These are phyloP conservation scores for Hanseniaspora uvarum DNA, from an alignment of 1,139 yeast genomes.

Conservation along the genomic window DNA sequence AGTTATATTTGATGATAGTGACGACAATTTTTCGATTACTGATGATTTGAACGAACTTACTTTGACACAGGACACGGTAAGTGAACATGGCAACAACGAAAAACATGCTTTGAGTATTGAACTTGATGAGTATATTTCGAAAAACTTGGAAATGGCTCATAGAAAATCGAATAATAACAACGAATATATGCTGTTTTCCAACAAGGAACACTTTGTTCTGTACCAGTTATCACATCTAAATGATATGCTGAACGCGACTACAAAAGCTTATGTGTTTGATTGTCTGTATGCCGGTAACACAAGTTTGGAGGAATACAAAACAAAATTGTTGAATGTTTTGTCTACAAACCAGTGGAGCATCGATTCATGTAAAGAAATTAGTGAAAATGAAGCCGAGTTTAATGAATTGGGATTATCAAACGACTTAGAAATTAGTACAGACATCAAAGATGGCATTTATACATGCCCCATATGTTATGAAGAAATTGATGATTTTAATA, in stretches of 20 bases:
- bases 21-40: neutral
- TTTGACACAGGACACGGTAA: neutral
- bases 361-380: neutral
- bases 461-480: conserved; percentile 16
- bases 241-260: neutral
- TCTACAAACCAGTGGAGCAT: conserved; percentile 2
- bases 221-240: neutral
- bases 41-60: neutral
- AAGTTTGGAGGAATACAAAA: neutral
- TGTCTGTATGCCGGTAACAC: neutral
- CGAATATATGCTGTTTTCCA: conserved; percentile 11
- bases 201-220: neutral
- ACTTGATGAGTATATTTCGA: neutral
- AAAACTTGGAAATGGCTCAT: neutral
- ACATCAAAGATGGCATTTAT: neutral
- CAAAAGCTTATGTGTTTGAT: neutral
- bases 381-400: neutral
- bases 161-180: conserved; percentile 6
- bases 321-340: neutral
- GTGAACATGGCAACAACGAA: no score
- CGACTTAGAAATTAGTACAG: neutral
- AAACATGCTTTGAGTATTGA: neutral
- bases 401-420: neutral
- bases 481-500: neutral
- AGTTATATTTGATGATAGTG: conserved; percentile 13